A percentile compares a stretch with the other conserved stretches of the same genome.
phyloP scores from a whole-genome alignment of 768 basidiomycete genomes.

The Hydnomerulius pinastri region DNA sequence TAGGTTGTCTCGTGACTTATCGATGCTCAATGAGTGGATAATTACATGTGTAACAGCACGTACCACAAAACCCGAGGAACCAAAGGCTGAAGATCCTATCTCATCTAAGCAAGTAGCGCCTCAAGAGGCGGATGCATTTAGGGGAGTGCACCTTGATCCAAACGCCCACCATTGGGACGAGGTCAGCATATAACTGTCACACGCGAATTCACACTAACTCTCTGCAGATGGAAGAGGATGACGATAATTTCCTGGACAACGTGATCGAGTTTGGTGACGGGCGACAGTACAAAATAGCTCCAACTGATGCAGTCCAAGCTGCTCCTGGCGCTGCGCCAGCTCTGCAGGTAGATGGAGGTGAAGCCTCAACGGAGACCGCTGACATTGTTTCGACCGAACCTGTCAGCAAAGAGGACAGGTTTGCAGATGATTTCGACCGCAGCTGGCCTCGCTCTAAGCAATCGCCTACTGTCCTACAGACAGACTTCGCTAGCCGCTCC shows the following conservation, averaged over 20 bases:
- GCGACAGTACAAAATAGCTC: slow-evolving; percentile 82
- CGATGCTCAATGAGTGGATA: not conserved
- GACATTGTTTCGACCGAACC: slow-evolving; percentile 35
- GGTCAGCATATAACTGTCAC: slow-evolving; percentile 49
- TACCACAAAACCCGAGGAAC: slow-evolving; percentile 31
- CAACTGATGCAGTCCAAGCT: slow-evolving; percentile 37
- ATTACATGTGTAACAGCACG: slow-evolving; percentile 21
- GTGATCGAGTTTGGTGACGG: slow-evolving; percentile 98
- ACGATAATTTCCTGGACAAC: slow-evolving; percentile 84
- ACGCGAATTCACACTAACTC: slow-evolving; percentile 3
- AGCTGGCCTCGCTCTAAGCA: slow-evolving; percentile 85
- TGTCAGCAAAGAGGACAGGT: slow-evolving; percentile 83
- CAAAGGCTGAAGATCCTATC: slow-evolving; percentile 54
- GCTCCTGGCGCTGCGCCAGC: slow-evolving; percentile 18
- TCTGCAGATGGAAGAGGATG: slow-evolving; percentile 84
- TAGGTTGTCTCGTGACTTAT: slow-evolving; percentile 34
- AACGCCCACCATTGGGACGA: slow-evolving; percentile 98
- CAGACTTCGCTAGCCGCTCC: slow-evolving; percentile 39
- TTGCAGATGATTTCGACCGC: slow-evolving; percentile 92
- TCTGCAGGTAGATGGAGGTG: slow-evolving; percentile 8
- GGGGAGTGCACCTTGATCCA: slow-evolving; percentile 90
- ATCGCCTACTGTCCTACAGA: slow-evolving; percentile 45
- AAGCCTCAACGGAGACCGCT: slow-evolving; percentile 18
- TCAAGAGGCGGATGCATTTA: slow-evolving; percentile 91
- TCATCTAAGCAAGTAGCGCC: slow-evolving; percentile 58